Evolutionary conservation across 163 green algal genomes (phyloP).

Genomic region (Coccomyxa subellipsoidea): DNA sequence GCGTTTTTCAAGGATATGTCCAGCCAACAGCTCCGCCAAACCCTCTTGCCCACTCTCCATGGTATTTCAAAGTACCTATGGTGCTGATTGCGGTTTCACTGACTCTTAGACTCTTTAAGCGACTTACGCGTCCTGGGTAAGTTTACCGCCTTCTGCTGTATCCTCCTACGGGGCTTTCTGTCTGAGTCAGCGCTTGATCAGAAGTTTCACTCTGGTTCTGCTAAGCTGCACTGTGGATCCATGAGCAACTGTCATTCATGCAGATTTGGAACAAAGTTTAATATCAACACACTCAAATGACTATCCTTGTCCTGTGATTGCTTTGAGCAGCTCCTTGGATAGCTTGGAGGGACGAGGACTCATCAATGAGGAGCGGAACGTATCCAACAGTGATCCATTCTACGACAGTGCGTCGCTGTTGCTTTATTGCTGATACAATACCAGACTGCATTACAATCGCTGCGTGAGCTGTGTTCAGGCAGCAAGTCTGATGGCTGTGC

Average conservation of each 20-base stretch:
- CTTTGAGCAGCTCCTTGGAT: constrained; percentile 20
- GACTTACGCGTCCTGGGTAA: background rate
- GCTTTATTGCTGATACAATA: too few species aligned
- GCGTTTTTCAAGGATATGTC: background rate
- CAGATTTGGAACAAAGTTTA: background rate
- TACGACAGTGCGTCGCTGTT: constrained; percentile 16
- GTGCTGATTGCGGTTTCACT: background rate
- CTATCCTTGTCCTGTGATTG: background rate
- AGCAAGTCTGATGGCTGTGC: background rate
- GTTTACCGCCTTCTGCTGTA: too few species aligned
- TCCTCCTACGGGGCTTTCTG: too few species aligned
- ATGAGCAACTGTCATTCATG: background rate
- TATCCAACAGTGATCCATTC: constrained; percentile 21
- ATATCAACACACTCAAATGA: background rate
- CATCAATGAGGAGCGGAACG: constrained; percentile 19
- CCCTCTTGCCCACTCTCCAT: background rate
- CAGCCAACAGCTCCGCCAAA: constrained; percentile 4
- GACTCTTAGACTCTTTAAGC: background rate
- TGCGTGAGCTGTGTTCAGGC: too few species aligned
- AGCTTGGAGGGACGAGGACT: constrained; percentile 20
- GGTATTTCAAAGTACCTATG: constrained; percentile 3
- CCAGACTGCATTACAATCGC: background rate
- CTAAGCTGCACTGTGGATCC: too few species aligned
- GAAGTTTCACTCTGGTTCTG: too few species aligned
- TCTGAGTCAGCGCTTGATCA: too few species aligned